Conservation (phyloP, 148 eudicot species). For the Nepenthes gracilis region DNA sequence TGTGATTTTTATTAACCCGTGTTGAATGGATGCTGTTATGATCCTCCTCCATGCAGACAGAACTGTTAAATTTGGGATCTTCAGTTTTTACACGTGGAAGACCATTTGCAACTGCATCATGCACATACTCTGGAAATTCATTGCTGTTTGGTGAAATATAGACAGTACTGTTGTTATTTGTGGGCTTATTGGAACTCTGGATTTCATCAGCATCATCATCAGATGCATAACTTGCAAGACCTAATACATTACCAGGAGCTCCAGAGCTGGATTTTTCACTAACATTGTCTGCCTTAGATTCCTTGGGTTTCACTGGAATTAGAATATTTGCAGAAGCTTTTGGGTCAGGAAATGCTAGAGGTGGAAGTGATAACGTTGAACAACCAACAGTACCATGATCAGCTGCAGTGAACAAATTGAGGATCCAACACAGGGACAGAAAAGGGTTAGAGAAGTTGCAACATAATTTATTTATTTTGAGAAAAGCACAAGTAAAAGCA, state of each 20-base stretch:
- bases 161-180: slow-evolving; percentile 2
- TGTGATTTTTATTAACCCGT: slow-evolving; percentile 11
- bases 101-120: slow-evolving; percentile 33
- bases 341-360: slow-evolving; percentile 33
- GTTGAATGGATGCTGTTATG: slow-evolving; percentile 14
- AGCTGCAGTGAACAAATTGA: slow-evolving; percentile 17
- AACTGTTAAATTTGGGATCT: slow-evolving; percentile 8
- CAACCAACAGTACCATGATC: slow-evolving; percentile 19
- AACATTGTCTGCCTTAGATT: slow-evolving; percentile 31
- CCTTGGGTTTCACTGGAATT: slow-evolving; percentile 39
- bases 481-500: slow-evolving; percentile 3
- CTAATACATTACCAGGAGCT: slow-evolving; percentile 65
- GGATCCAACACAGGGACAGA: background rate
- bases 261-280: slow-evolving; percentile 54
- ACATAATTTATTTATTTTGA: slow-evolving; percentile 2
- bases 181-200: slow-evolving; percentile 26
- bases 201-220: slow-evolving; percentile 55
- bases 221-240: slow-evolving; percentile 85
- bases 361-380: slow-evolving; percentile 17
- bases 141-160: slow-evolving; percentile 13
- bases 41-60: slow-evolving; percentile 17
- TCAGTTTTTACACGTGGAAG: slow-evolving; percentile 19
- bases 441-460: slow-evolving; percentile 3
- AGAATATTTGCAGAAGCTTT: slow-evolving; percentile 62
- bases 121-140: slow-evolving; percentile 14